Evolutionary conservation across 257 asterid species (phyloP).

Genomic region (Asclepias syriaca): DNA sequence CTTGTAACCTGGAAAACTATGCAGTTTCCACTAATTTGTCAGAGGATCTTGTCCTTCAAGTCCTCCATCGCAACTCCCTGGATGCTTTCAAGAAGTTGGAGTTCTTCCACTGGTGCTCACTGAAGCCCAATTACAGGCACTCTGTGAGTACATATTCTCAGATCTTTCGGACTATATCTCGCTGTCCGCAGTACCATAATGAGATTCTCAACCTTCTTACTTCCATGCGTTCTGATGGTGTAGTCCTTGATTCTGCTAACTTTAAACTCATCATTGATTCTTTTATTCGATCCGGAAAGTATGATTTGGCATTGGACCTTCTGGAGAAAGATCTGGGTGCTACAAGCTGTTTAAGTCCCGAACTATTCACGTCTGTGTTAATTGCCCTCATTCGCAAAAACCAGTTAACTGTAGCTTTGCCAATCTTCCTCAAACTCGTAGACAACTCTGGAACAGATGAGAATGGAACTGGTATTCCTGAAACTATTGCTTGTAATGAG

Average conservation of each 20-base stretch:
- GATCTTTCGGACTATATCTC: constrained; percentile 50
- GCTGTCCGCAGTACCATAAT: constrained; percentile 33
- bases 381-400: constrained; percentile 68
- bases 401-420: constrained; percentile 58
- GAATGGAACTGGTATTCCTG: constrained; percentile 37
- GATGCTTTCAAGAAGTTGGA: constrained; percentile 49
- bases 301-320: constrained; percentile 55
- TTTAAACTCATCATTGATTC: constrained; percentile 65
- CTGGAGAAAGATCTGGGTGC: constrained; percentile 45
- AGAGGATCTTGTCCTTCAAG: constrained; percentile 55
- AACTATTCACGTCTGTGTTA: constrained; percentile 56
- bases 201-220: constrained; percentile 49
- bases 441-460: constrained; percentile 31
- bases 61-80: constrained; percentile 58
- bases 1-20: constrained; percentile 40
- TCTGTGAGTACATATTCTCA: constrained; percentile 53
- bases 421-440: constrained; percentile 64
- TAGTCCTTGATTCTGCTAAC: constrained; percentile 52
- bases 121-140: constrained; percentile 61
- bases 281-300: constrained; percentile 59
- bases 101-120: constrained; percentile 74
- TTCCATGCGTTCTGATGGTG: constrained; percentile 49
- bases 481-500: constrained; percentile 79
- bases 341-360: constrained; percentile 38
- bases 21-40: constrained; percentile 41